These are phyloP conservation scores for Boeremia exigua DNA, from an alignment of 2,329 filamentous ascomycete genomes.

Conservation along the genomic window DNA sequence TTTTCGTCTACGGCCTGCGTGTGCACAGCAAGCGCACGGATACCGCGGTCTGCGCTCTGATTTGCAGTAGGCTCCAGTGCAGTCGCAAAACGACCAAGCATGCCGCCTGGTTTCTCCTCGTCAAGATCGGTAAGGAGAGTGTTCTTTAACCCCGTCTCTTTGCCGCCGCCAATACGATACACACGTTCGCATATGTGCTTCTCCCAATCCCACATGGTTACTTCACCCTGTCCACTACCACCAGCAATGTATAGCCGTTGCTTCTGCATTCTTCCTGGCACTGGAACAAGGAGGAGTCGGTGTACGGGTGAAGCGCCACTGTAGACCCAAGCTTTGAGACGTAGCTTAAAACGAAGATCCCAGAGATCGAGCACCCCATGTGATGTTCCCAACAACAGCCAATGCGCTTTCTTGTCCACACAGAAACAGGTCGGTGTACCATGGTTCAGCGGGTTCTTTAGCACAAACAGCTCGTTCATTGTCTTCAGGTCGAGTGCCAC, in stretches of 20 bases:
- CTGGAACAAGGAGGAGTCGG: slow-evolving; percentile 62
- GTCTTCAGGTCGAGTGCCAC: slow-evolving; percentile 84
- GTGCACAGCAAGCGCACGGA: slow-evolving; percentile 76
- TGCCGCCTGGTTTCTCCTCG: slow-evolving; percentile 82
- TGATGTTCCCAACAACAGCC: slow-evolving; percentile 89
- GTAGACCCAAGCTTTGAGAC: slow-evolving; percentile 86
- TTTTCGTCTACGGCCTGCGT: slow-evolving; percentile 73
- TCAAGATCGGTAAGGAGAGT: slow-evolving; percentile 84
- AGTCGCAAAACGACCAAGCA: slow-evolving; percentile 84
- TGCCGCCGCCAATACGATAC: slow-evolving; percentile 67
- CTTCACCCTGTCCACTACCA: slow-evolving; percentile 83
- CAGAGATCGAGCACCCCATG: slow-evolving; percentile 93
- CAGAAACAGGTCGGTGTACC: slow-evolving; percentile 92
- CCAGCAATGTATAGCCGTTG: slow-evolving; percentile 84
- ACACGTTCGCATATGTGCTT: slow-evolving; percentile 88
- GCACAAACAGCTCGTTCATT: slow-evolving; percentile 79
- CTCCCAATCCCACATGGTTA: slow-evolving; percentile 95
- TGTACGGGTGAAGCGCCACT: slow-evolving; percentile 81
- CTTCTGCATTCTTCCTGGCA: slow-evolving; percentile 73
- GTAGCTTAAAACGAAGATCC: slow-evolving; percentile 93
- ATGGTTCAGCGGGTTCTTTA: slow-evolving; percentile 90
- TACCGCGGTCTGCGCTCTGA: slow-evolving; percentile 66
- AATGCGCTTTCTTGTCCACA: slow-evolving; percentile 83
- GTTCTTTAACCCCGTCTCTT: slow-evolving; percentile 55
- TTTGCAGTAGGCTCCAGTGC: slow-evolving; percentile 62